These are phyloP conservation scores for Astragalus glycyphyllos DNA, from an alignment of 306 rosid genomes.

Conservation along the genomic window DNA sequence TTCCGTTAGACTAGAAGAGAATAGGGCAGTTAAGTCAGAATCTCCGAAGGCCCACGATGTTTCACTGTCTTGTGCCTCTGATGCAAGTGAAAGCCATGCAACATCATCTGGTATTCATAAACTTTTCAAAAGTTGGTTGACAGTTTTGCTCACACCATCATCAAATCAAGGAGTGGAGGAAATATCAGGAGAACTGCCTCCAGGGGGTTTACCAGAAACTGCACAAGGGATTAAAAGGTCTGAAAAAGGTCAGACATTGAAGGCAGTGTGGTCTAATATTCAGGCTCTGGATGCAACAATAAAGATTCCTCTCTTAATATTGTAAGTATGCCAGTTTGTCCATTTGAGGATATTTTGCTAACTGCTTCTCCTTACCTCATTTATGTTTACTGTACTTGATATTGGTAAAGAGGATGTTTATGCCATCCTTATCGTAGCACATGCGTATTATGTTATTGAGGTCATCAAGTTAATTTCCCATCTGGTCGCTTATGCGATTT, in stretches of 20 bases:
- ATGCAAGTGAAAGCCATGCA: conserved; percentile 55
- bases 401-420: conserved; percentile 17
- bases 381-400: background rate
- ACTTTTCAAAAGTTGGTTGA: conserved; percentile 74
- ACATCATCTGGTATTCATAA: conserved; percentile 69
- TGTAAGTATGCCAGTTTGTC: conserved; percentile 63
- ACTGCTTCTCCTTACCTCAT: conserved; percentile 10
- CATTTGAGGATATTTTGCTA: conserved; percentile 7
- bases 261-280: conserved; percentile 61
- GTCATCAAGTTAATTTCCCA: conserved; percentile 12
- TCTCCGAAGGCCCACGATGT: conserved; percentile 63
- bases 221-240: conserved; percentile 45
- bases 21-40: conserved; percentile 53
- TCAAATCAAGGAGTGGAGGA: conserved; percentile 57
- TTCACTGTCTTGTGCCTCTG: conserved; percentile 67
- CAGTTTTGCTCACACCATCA: conserved; percentile 67
- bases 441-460: conserved; percentile 9
- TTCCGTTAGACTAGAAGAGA: conserved; percentile 69
- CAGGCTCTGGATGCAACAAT: conserved; percentile 65
- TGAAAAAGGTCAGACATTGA: conserved; percentile 52
- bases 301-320: conserved; percentile 76
- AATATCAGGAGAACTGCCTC: conserved; percentile 58
- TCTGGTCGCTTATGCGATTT: background rate
- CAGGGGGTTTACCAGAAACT: conserved; percentile 50
- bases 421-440: conserved; percentile 22